Evolutionary conservation across 208 protist species (phyloP).

Genomic region (Endotrypanum monterogeii): DNA sequence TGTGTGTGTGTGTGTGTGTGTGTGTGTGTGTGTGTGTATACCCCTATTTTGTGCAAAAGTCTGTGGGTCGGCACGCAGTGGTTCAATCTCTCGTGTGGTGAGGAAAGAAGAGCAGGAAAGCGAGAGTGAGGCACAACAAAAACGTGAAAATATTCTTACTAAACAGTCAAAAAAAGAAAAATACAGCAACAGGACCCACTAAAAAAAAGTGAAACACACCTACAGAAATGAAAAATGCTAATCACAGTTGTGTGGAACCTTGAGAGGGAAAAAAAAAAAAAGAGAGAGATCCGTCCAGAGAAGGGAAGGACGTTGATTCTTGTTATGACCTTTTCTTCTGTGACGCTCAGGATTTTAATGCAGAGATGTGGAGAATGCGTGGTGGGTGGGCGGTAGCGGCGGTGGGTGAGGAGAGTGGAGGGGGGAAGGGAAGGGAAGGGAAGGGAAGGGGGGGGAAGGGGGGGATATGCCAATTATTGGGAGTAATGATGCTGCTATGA

Average conservation of each 20-base stretch:
- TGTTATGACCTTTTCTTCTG: too few relatives aligned
- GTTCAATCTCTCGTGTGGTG: too few relatives aligned
- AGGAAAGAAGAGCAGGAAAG: too few relatives aligned
- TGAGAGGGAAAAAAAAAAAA: too few relatives aligned
- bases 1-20: neutral
- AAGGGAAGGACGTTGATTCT: too few relatives aligned
- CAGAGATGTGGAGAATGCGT: neutral
- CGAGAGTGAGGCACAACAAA: too few relatives aligned
- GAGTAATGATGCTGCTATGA: conserved; percentile 8
- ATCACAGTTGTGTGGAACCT: neutral
- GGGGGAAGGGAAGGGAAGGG: neutral
- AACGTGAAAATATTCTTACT: too few relatives aligned
- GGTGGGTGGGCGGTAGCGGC: neutral
- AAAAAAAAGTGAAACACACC: conserved; percentile 5
- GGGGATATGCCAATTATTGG: neutral
- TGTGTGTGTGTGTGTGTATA: neutral
- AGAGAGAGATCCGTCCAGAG: too few relatives aligned
- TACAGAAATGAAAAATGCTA: too few relatives aligned
- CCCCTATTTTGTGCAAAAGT: too few relatives aligned
- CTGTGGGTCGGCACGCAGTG: too few relatives aligned
- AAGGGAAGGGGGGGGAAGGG: conserved; percentile 3
- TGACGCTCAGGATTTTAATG: neutral
- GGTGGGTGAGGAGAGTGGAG: too few relatives aligned
- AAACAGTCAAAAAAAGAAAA: conserved; percentile 5
- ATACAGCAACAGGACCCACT: conserved; percentile 25